phyloP scores from a whole-genome alignment of 306 rosid genomes.

The Hylodesmum podocarpum region DNA sequence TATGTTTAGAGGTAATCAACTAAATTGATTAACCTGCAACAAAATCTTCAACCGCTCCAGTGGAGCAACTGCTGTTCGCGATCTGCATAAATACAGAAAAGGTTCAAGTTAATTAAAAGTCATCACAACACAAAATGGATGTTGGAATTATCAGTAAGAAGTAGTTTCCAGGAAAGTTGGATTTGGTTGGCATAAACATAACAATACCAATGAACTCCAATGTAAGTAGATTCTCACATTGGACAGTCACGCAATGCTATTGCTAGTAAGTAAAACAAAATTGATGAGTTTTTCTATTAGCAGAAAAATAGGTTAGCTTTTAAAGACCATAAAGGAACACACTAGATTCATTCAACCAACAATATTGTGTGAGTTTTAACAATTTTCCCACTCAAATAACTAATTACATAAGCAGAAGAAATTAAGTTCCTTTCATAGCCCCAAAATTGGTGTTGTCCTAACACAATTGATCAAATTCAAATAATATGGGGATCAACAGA shows the following conservation, averaged over 20 bases:
- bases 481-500: background rate
- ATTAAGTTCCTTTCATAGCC: background rate
- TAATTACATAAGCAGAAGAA: background rate
- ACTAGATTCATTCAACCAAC: background rate
- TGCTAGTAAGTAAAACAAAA: background rate
- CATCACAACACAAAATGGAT: background rate
- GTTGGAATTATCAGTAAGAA: background rate
- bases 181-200: background rate
- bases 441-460: background rate
- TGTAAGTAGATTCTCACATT: background rate
- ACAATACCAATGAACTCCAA: background rate
- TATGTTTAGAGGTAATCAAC: background rate
- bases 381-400: background rate
- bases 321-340: background rate
- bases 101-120: background rate
- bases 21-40: constrained; percentile 62
- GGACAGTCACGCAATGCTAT: background rate
- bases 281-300: too few relatives aligned
- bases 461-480: background rate
- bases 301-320: too few relatives aligned
- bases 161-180: background rate
- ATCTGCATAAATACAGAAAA: constrained; percentile 46
- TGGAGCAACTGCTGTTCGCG: constrained; percentile 96
- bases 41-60: constrained; percentile 86
- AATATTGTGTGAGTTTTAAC: background rate